Evolutionary conservation across 1,284 basidiomycete genomes (phyloP).

Genomic region (Cerioporus squamosus): DNA sequence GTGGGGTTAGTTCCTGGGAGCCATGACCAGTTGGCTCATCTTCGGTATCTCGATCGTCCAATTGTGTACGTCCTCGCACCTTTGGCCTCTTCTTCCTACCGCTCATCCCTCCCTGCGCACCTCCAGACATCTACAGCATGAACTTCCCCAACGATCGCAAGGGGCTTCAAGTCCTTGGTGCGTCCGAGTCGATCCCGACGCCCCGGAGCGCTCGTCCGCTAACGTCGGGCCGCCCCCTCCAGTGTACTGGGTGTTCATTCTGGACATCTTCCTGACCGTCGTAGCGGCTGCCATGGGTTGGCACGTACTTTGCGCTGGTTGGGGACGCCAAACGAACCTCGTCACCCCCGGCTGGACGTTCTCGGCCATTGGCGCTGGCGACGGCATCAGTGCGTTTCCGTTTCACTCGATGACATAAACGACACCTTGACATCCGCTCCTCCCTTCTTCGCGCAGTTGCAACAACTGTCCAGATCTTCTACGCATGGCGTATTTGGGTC

Average conservation of each 20-base stretch:
- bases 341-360: slow-evolving; percentile 18
- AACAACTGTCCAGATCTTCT: slow-evolving; percentile 21
- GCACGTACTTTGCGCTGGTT: slow-evolving; percentile 13
- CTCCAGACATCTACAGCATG: slow-evolving; percentile 9
- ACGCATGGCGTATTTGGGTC: slow-evolving; percentile 24
- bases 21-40: slow-evolving; percentile 6
- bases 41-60: slow-evolving; percentile 11
- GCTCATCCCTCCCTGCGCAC: background rate
- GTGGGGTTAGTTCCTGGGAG: background rate
- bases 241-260: slow-evolving; percentile 19
- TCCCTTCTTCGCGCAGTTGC: slow-evolving; percentile 3
- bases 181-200: background rate
- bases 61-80: background rate
- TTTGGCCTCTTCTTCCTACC: background rate
- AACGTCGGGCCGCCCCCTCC: too few species aligned
- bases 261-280: slow-evolving; percentile 18
- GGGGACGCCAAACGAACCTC: slow-evolving; percentile 8
- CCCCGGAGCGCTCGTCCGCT: too few species aligned
- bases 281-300: slow-evolving; percentile 12
- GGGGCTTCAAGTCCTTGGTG: slow-evolving; percentile 8
- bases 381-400: slow-evolving; percentile 10
- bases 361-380: slow-evolving; percentile 8
- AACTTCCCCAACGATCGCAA: slow-evolving; percentile 7
- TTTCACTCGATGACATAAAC: background rate
- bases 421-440: background rate